phyloP scores from a whole-genome alignment of 1,284 basidiomycete species.

The Retiboletus fuscus region DNA sequence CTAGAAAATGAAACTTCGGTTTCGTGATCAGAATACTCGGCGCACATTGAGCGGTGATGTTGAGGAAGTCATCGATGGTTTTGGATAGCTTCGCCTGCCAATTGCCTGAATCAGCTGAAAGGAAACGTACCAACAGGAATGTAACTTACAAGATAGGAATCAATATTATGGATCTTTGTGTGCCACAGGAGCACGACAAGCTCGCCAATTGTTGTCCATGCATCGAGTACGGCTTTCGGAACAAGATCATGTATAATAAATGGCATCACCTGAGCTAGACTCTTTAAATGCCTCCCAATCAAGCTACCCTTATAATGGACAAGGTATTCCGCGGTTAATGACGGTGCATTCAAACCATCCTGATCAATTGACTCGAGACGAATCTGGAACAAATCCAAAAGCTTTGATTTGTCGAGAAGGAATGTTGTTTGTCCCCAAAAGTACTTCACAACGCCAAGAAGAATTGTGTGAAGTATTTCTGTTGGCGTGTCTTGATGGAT shows the following conservation, averaged over 20 bases:
- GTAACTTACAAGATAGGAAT: background rate
- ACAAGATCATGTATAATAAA: constrained; percentile 46
- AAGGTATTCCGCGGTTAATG: constrained; percentile 34
- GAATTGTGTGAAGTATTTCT: constrained; percentile 48
- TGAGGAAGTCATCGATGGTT: constrained; percentile 36
- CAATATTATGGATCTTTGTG: background rate
- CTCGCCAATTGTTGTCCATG: constrained; percentile 41
- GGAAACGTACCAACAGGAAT: too few species aligned
- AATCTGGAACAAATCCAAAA: constrained; percentile 34
- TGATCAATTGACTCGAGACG: constrained; percentile 41
- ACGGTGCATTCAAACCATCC: constrained; percentile 18
- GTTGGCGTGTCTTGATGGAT: constrained; percentile 46
- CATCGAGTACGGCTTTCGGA: constrained; percentile 31
- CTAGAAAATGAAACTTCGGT: constrained; percentile 30
- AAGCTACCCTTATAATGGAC: constrained; percentile 41
- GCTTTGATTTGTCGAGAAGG: constrained; percentile 37
- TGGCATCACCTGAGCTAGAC: constrained; percentile 45
- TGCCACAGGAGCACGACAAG: constrained; percentile 35
- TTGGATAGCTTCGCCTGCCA: constrained; percentile 17
- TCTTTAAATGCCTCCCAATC: constrained; percentile 51
- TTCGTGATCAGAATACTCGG: constrained; percentile 30
- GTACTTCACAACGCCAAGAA: constrained; percentile 51
- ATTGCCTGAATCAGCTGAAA: too few species aligned
- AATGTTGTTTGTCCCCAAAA: constrained; percentile 47
- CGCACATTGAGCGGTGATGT: constrained; percentile 20